Conservation (phyloP, 202 grass and related monocot species). For the Setaria viridis region DNA sequence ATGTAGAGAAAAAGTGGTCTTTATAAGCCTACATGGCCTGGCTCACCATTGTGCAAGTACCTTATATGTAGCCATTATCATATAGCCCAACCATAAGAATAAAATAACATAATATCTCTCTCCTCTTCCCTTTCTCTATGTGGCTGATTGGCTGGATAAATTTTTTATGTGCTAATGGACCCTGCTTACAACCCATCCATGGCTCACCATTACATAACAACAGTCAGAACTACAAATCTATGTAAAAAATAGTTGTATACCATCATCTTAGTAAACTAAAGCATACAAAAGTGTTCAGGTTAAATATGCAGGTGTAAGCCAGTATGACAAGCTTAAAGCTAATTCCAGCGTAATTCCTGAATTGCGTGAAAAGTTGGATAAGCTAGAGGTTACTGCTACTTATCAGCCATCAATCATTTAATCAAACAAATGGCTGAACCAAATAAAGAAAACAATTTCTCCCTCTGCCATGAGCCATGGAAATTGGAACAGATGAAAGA, state of each 20-base stretch:
- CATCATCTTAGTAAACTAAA: not conserved
- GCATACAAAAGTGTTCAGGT: not conserved
- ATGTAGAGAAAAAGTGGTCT: too few species aligned
- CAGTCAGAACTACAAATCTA: constrained; percentile 8
- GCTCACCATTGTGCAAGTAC: too few species aligned
- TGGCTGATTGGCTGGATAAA: too few species aligned
- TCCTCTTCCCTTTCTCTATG: too few species aligned
- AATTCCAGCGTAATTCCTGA: not conserved
- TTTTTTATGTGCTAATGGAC: too few species aligned
- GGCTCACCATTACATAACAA: not conserved
- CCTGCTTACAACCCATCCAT: too few species aligned
- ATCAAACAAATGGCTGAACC: not conserved
- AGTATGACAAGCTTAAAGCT: not conserved
- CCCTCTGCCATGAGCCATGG: not conserved
- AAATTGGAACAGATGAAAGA: not conserved
- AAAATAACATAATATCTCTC: too few species aligned
- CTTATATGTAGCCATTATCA: too few species aligned
- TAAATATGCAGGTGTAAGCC: constrained; percentile 15
- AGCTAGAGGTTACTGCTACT: not conserved
- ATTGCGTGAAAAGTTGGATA: not conserved
- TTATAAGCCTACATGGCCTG: too few species aligned
- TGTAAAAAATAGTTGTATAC: not conserved
- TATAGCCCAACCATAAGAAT: too few species aligned
- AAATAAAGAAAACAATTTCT: not conserved
- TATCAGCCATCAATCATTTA: not conserved